A percentile compares a stretch with the other conserved stretches of the same genome.
Evolutionary conservation across 2,329 filamentous ascomycete species (phyloP).

Genomic region (Mollisiaceae sp.): DNA sequence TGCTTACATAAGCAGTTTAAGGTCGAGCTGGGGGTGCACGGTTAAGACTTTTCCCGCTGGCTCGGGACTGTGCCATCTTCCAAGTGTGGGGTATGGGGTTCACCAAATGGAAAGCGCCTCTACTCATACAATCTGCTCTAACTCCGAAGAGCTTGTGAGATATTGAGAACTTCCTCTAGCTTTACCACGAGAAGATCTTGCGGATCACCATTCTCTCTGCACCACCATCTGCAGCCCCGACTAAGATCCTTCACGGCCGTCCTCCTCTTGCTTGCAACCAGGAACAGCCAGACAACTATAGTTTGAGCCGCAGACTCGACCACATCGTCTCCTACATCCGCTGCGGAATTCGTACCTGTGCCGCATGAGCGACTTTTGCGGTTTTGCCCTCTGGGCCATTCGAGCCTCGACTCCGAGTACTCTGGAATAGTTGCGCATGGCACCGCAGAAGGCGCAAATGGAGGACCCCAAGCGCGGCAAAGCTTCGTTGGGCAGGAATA

Average conservation of each 20-base stretch:
- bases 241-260: background rate
- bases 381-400: slow-evolving; percentile 3
- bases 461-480: slow-evolving; percentile 15
- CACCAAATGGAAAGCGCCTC: background rate
- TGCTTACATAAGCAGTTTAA: background rate
- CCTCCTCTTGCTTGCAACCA: background rate
- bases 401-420: background rate
- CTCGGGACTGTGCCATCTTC: background rate
- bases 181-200: background rate
- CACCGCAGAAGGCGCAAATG: slow-evolving; percentile 5
- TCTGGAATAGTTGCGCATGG: background rate
- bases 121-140: background rate
- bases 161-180: background rate
- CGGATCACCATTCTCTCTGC: background rate
- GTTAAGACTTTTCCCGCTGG: background rate
- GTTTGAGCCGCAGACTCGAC: background rate
- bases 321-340: background rate
- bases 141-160: background rate
- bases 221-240: background rate
- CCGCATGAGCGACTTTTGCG: slow-evolving; percentile 6
- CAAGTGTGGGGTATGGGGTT: slow-evolving; percentile 10
- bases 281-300: background rate
- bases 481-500: slow-evolving; percentile 18
- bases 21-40: no score
- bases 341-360: background rate